These are phyloP conservation scores for Colletotrichum shisoi DNA, from an alignment of 2,329 filamentous ascomycete species.

Conservation along the genomic window DNA sequence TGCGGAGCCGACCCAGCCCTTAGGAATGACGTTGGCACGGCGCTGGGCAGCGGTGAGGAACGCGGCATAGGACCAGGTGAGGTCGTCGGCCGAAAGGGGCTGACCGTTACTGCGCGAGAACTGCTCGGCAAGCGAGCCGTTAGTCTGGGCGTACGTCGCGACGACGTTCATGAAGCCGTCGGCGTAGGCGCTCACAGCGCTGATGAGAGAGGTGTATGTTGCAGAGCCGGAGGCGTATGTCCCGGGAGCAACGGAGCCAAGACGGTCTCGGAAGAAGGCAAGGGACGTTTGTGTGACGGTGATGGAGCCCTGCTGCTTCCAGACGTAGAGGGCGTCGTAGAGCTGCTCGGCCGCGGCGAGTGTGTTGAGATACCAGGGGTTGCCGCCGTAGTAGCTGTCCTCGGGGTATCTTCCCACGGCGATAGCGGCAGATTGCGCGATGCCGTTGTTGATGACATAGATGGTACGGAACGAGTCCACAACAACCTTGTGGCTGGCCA, in stretches of 20 bases:
- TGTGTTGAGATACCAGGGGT: slow-evolving; percentile 83
- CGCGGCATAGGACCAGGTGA: slow-evolving; percentile 78
- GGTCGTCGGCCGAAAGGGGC: slow-evolving; percentile 69
- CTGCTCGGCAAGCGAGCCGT: slow-evolving; percentile 74
- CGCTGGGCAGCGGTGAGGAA: slow-evolving; percentile 70
- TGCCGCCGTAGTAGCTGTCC: slow-evolving; percentile 78
- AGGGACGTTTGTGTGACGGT: slow-evolving; percentile 71
- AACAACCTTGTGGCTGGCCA: slow-evolving; percentile 79
- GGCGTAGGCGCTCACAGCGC: slow-evolving; percentile 65
- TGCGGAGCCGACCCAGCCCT: slow-evolving; percentile 62
- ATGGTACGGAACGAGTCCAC: slow-evolving; percentile 77
- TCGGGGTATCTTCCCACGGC: slow-evolving; percentile 74
- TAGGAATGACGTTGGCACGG: slow-evolving; percentile 62
- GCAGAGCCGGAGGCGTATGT: slow-evolving; percentile 63
- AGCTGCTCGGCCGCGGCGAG: slow-evolving; percentile 81
- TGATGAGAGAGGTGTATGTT: slow-evolving; percentile 63
- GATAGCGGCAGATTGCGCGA: slow-evolving; percentile 65
- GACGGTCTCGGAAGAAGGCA: slow-evolving; percentile 74
- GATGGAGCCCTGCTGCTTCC: slow-evolving; percentile 69
- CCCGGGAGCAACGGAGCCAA: slow-evolving; percentile 64
- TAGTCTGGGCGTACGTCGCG: slow-evolving; percentile 66
- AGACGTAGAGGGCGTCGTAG: slow-evolving; percentile 77
- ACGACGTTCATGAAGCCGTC: slow-evolving; percentile 70
- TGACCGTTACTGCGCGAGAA: slow-evolving; percentile 62
- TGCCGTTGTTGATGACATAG: slow-evolving; percentile 74